These are phyloP conservation scores for Rhodotorula sphaerocarpa DNA, from an alignment of 768 basidiomycete genomes.

Conservation along the genomic window DNA sequence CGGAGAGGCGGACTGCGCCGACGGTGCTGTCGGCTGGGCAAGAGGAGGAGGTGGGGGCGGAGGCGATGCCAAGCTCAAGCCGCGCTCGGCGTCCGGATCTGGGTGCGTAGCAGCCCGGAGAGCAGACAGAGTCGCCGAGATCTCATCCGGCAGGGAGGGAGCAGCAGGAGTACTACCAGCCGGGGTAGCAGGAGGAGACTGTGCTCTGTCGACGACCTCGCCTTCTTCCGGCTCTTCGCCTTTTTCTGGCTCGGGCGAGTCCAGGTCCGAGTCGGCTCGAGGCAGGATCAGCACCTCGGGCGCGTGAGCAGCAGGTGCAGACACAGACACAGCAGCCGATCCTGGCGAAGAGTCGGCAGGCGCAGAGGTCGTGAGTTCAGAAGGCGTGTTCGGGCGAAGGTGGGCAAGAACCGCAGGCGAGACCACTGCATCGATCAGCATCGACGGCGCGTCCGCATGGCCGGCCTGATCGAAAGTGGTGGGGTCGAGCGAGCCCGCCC, in stretches of 20 bases:
- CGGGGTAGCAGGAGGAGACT: neutral
- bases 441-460: neutral
- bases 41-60: too few relatives aligned
- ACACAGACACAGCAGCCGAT: neutral
- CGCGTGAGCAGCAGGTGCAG: neutral
- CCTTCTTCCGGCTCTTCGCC: conserved; percentile 21
- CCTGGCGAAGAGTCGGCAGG: neutral
- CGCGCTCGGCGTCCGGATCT: too few relatives aligned
- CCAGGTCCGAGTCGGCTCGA: neutral
- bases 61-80: too few relatives aligned
- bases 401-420: too few relatives aligned
- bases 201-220: neutral
- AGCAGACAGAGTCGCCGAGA: neutral
- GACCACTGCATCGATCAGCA: too few relatives aligned
- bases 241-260: neutral
- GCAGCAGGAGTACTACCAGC: neutral
- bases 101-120: too few relatives aligned
- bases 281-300: neutral
- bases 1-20: too few relatives aligned
- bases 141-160: too few relatives aligned
- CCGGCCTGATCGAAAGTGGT: neutral
- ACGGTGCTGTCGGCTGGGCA: neutral
- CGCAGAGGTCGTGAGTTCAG: neutral
- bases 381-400: too few relatives aligned
- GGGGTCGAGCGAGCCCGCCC: neutral